Percentiles rank a stretch among this genome's conserved stretches.
Conservation (phyloP, 495 filamentous ascomycete genomes). For the Hypoxylon perforatum region DNA sequence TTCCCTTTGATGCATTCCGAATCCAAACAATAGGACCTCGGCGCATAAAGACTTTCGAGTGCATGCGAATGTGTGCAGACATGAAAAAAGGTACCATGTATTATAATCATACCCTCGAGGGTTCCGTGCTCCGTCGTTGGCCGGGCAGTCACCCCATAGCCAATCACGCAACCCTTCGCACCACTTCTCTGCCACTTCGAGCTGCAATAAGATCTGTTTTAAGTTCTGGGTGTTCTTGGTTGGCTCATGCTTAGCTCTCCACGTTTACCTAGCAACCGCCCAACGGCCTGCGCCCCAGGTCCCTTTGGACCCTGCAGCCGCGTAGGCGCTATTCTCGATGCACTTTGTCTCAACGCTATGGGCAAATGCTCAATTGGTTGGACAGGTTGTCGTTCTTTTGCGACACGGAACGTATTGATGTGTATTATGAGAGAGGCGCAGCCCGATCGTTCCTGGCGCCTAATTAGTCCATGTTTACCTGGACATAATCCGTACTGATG, state of each 20-base stretch:
- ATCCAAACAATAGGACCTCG: too few species aligned
- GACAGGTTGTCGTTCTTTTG: too few species aligned
- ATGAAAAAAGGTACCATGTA: not conserved
- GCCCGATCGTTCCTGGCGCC: too few species aligned
- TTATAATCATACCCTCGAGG: not conserved
- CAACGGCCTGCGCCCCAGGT: too few species aligned
- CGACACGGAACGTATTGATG: too few species aligned
- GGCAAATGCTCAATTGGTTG: too few species aligned
- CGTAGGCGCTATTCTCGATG: not conserved
- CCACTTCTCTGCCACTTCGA: constrained; percentile 6
- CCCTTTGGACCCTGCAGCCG: constrained; percentile 7
- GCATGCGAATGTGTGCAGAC: too few species aligned
- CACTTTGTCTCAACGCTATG: too few species aligned
- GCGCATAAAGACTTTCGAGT: not conserved
- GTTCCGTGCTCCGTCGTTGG: constrained; percentile 23
- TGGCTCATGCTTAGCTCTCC: constrained; percentile 19
- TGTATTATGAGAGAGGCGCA: too few species aligned
- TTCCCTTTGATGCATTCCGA: not conserved
- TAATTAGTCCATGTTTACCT: too few species aligned
- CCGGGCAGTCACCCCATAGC: constrained; percentile 27
- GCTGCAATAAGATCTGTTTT: not conserved
- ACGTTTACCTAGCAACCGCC: constrained; percentile 4
- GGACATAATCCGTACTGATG: too few species aligned
- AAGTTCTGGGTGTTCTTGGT: constrained; percentile 2
- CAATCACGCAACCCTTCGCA: constrained; percentile 15